Evolutionary conservation across 106 monocot species (phyloP), one percentile per base, ranked within the genome.

Genomic region (Dioscorea zingiberensis): DNA sequence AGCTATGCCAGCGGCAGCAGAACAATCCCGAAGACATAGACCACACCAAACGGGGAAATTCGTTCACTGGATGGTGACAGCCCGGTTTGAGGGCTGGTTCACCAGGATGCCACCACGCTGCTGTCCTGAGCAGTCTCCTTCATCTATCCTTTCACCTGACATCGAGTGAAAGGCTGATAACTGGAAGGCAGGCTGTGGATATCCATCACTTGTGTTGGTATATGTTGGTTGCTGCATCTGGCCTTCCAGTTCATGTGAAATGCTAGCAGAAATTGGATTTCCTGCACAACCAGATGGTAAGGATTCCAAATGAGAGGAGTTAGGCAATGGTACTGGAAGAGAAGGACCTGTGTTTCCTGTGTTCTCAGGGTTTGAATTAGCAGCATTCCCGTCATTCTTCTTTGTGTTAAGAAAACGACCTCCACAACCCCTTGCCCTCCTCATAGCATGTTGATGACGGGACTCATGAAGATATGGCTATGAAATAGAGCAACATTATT

Each of bases 401-500:
- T 38, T 38, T 38, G 38, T 38, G 38, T 90, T 94, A 15, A 94
- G 84, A 59, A 94, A 94, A 48, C 90, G 86, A 32, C 90, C 94
- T 17, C 94, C 90, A 21, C 82, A 85, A 18, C 94, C 90, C 61
- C 94, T 87, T 54, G 87, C 90, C 62, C 94, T 84, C 66, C 87
- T 84, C 90, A 94, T 87, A 45, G 94, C 94, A 73, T 94, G 94
- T 54, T 82, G 81, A 66, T 94, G 94, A 14, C 94, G 86, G 21
- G 94, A 94, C 69, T 94, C 94, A 65, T 94, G 94, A 62, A 94
- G 82, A 80, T 94, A 94, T 38, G 94, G 94, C 94, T 94, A 38
- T 38, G 38, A 6, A 38, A 38, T 38, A 38, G 38, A 1, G 38
- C 6, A 38, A 38, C 38, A 38, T 38, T 38, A 6, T n/a, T n/a